phyloP scores from a whole-genome alignment of 1,284 basidiomycete genomes.

The Heterobasidion occidentale region DNA sequence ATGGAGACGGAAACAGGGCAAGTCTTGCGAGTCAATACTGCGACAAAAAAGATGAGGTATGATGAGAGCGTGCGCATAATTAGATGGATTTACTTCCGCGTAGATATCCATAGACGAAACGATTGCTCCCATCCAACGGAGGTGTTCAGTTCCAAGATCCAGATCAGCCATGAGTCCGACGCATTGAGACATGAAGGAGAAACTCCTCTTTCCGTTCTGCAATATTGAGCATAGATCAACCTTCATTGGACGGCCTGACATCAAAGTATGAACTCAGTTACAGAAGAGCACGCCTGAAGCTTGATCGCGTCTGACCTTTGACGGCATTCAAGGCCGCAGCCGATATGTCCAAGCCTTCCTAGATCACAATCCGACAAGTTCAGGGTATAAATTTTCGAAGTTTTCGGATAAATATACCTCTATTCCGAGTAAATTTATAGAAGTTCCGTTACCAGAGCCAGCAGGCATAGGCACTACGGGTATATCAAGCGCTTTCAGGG shows the following conservation, averaged over 20 bases:
- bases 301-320: slow-evolving; percentile 56
- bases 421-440: slow-evolving; percentile 67
- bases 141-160: slow-evolving; percentile 80
- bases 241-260: slow-evolving; percentile 57
- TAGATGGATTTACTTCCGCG: slow-evolving; percentile 45
- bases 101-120: slow-evolving; percentile 83
- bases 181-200: slow-evolving; percentile 86
- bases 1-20: slow-evolving; percentile 68
- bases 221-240: slow-evolving; percentile 80
- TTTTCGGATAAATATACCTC: slow-evolving; percentile 28
- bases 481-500: slow-evolving; percentile 61
- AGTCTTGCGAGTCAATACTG: slow-evolving; percentile 60
- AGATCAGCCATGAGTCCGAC: slow-evolving; percentile 90
- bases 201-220: slow-evolving; percentile 58
- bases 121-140: slow-evolving; percentile 89
- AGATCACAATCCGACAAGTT: not conserved
- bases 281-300: slow-evolving; percentile 1
- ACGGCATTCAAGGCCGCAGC: slow-evolving; percentile 79
- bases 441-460: slow-evolving; percentile 80
- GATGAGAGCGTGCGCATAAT: slow-evolving; percentile 2
- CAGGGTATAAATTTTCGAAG: not conserved
- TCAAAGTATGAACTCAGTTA: not conserved
- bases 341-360: slow-evolving; percentile 71
- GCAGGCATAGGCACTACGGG: slow-evolving; percentile 86
- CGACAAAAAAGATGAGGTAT: slow-evolving; percentile 1